These are phyloP conservation scores for Aspergillus unguis DNA, from an alignment of 2,329 filamentous ascomycete genomes.

Conservation along the genomic window DNA sequence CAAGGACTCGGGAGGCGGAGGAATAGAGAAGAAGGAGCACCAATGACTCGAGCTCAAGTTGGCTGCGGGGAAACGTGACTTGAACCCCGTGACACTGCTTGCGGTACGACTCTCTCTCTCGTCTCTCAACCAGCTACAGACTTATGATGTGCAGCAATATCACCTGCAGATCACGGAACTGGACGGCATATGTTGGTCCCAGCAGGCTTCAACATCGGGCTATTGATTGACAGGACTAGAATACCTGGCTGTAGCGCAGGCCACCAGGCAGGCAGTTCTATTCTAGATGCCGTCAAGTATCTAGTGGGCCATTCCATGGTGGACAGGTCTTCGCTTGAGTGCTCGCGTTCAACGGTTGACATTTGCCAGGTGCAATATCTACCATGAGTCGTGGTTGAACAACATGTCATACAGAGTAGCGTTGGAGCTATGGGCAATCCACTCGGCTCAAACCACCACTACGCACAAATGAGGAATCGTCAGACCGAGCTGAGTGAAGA, in stretches of 20 bases:
- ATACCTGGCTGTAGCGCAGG: too few species aligned
- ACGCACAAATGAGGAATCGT: not conserved
- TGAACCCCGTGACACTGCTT: not conserved
- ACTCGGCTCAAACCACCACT: not conserved
- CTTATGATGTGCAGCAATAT: too few species aligned
- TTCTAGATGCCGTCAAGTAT: not conserved
- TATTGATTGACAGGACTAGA: too few species aligned
- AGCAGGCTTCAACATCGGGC: too few species aligned
- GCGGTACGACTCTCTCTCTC: not conserved
- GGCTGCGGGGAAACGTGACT: slow-evolving; percentile 9
- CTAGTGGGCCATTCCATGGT: not conserved
- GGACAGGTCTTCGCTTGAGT: not conserved
- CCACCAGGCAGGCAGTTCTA: too few species aligned
- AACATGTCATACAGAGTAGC: not conserved
- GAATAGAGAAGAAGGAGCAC: not conserved
- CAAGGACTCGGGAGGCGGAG: not conserved
- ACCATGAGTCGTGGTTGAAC: not conserved
- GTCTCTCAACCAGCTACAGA: too few species aligned
- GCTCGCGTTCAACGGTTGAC: not conserved
- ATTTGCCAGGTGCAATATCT: not conserved
- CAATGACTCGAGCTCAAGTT: not conserved
- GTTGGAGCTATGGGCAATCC: not conserved
- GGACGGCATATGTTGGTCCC: too few species aligned
- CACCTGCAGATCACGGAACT: too few species aligned
- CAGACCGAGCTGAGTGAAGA: not conserved